These are phyloP conservation scores for Paramarasmius palmivorus DNA, from an alignment of 1,284 basidiomycete species.

Conservation along the genomic window DNA sequence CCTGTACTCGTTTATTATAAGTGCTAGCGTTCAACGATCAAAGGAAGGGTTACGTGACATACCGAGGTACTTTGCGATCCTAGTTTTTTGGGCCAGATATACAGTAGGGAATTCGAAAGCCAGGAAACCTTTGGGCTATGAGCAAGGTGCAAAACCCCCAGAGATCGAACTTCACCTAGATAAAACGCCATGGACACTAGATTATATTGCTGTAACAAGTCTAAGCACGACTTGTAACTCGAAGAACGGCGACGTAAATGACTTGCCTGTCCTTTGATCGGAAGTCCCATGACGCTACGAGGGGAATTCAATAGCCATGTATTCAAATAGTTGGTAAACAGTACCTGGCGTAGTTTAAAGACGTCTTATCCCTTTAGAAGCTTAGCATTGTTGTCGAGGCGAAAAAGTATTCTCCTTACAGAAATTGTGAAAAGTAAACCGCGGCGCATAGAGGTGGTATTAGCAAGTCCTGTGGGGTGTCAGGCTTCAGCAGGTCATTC, in stretches of 20 bases:
- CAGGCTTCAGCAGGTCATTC: neutral
- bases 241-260: slow-evolving; percentile 7
- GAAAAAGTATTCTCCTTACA: slow-evolving; percentile 37
- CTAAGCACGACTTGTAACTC: slow-evolving; percentile 13
- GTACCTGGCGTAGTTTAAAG: slow-evolving; percentile 68
- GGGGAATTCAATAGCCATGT: slow-evolving; percentile 5
- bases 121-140: slow-evolving; percentile 48
- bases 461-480: slow-evolving; percentile 44
- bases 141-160: slow-evolving; percentile 1
- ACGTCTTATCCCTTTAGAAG: slow-evolving; percentile 59
- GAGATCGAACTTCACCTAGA: slow-evolving; percentile 36
- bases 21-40: neutral
- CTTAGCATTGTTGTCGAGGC: neutral
- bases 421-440: slow-evolving; percentile 67
- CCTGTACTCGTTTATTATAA: slow-evolving; percentile 31
- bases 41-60: slow-evolving; percentile 3
- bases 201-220: slow-evolving; percentile 51
- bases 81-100: slow-evolving; percentile 63
- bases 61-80: slow-evolving; percentile 66
- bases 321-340: neutral
- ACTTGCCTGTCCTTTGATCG: slow-evolving; percentile 57
- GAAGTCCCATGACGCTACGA: slow-evolving; percentile 63
- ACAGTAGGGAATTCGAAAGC: slow-evolving; percentile 69
- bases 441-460: slow-evolving; percentile 65
- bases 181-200: slow-evolving; percentile 67